Evolutionary conservation across 805 yeast genomes (phyloP), one percentile per base, ranked within the genome.

Genomic region (Wickerhamiella azymoides): DNA sequence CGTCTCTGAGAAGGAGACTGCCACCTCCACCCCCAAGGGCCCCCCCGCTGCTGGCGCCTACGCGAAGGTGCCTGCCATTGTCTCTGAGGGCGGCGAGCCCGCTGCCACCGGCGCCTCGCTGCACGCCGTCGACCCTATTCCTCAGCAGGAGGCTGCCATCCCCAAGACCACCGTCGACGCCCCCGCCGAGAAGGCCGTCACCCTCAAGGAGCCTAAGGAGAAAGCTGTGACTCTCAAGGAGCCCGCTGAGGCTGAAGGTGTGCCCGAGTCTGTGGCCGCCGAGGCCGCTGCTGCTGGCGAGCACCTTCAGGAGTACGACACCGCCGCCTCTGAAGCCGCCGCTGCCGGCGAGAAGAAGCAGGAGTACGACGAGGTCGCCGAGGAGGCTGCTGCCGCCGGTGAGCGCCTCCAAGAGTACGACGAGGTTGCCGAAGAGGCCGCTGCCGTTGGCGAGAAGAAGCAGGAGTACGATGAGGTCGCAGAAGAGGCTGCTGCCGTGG

Each of bases 381-480:
- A 28, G 17, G 36, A 40, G 36, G 36, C 36, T 11, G 21, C 32
- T 6, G 25, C 13, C n/a, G 40, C 44, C 27, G 47, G 40, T 16
- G 45, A 41, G 32, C 43, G 48, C 17, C 44, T 37, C 37, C 49
- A 46, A 19, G 43, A 44, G 28, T 51, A 45, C 18, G 43, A 52
- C 24, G 57, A 49, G 17, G 46, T 46, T 40, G 53, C 49, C 32
- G 56, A 49, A 35, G 46, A 42, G 46, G 49, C 50, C 40, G 52
- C 48, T 14, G 48, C 45, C 30, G 42, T 43, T n/a, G 46, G 49
- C 32, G 49, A 50, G 36, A n/a, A 50, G 41, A 46, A 35, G 24
- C 50, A 46, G 8, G 46, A 32, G 43, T 42, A 52, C 45, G 50
- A 37, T 30, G 39, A 40, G 18, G 50, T 47, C 19, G 49, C 47